phyloP scores from a whole-genome alignment of 495 filamentous ascomycete genomes.

The Aspergillus mulundensis region DNA sequence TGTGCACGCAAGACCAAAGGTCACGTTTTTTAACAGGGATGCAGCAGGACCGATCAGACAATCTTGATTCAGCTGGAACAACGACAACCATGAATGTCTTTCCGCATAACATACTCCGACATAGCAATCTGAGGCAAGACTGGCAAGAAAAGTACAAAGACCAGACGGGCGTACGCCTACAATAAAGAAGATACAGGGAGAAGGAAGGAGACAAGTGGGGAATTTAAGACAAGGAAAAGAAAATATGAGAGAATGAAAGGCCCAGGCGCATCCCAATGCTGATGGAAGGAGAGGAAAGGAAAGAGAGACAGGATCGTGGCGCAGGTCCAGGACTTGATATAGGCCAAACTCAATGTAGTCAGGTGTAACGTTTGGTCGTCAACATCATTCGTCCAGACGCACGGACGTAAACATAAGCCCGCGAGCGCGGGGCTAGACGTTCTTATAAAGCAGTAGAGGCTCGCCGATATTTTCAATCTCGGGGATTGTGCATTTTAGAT shows the following conservation, averaged over 20 bases:
- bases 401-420: constrained; percentile 26
- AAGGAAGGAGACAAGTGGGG: constrained; percentile 16
- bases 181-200: constrained; percentile 2
- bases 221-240: constrained; percentile 23
- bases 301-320: constrained; percentile 18
- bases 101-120: neutral
- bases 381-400: constrained; percentile 42
- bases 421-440: constrained; percentile 43
- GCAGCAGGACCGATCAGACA: neutral
- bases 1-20: neutral
- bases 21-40: neutral
- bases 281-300: constrained; percentile 20
- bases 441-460: constrained; percentile 90
- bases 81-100: neutral
- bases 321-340: constrained; percentile 13
- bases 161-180: neutral
- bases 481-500: constrained; percentile 97
- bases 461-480: constrained; percentile 98
- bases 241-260: constrained; percentile 23
- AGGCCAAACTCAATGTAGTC: constrained; percentile 12
- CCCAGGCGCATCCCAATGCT: constrained; percentile 30
- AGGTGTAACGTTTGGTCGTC: constrained; percentile 29
- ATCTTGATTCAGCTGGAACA: neutral
- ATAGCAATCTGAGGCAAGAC: neutral
- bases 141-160: neutral